Evolutionary conservation across 305 asterid genomes (phyloP), one percentile per base, ranked within the genome.

Genomic region (Plantago coronopus): DNA sequence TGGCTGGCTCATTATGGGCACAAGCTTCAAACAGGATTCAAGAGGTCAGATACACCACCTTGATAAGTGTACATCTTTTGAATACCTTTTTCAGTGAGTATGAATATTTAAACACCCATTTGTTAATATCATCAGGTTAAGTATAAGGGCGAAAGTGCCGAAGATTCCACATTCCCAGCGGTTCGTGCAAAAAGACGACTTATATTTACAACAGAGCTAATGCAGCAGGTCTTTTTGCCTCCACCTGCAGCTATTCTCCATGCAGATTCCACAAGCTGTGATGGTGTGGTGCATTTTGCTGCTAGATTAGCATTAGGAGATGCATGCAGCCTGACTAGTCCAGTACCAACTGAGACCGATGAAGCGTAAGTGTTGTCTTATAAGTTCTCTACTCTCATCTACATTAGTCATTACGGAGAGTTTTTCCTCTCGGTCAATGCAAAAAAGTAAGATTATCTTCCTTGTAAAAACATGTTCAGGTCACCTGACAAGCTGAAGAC

Each of bases 141-240:
- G 46, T 65, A 71, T 42, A 85, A 74, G 66, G 72, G 75, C 20
- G 81, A 69, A 59, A 57, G 46, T 40, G 57, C 70, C 59, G 81
- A 75, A 63, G 82, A 75, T 50, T 44, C 65, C 48, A 63, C 44
- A 17, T 27, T 17, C 47, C 80, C 80, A 12, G 60, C 50, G 22
- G 47, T 71, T 76, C 76, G 62, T 66, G 82, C 88, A 61, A 87
- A 84, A 72, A 84, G 79, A 69, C 78, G 95, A 67, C 94, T 84
- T 63, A 56, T 53, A 59, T 38, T 57, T 50, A 72, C 94, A 29
- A 78, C 94, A 48, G 82, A 79, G 73, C 83, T 84, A 48, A 69
- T 79, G 85, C 89, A 84, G 77, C 85, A 76, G 76, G 68, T 87
- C 68, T 74, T 87, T 69, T 72, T 64, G 64, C 88, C 94, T 61